A percentile compares a stretch with the other conserved stretches of the same genome.
Evolutionary conservation across 805 yeast genomes (phyloP).

Genomic region (Candida yuanshanica): DNA sequence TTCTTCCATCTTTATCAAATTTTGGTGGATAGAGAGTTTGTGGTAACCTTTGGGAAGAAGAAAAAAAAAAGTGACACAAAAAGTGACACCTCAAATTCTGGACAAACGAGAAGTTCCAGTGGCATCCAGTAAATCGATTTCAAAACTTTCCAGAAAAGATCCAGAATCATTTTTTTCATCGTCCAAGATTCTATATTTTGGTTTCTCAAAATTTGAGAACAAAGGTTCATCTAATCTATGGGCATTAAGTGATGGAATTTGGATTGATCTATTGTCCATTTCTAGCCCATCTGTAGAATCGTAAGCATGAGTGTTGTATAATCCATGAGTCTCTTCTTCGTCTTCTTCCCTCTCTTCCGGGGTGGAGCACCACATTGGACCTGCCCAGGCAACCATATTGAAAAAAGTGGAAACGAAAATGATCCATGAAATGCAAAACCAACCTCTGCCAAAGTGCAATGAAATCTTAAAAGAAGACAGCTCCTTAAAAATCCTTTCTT

Average conservation of each 20-base stretch:
- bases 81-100: neutral
- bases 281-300: neutral
- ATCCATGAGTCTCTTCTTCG: conserved; percentile 3
- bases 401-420: conserved; percentile 21
- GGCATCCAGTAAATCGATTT: neutral
- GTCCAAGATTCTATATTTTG: neutral
- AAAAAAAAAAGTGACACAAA: neutral
- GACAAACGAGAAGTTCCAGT: neutral
- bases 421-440: conserved; percentile 39
- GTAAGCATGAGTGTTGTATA: neutral
- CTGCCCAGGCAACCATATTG: conserved; percentile 29
- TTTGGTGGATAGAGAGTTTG: neutral
- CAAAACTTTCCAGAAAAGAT: neutral
- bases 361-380: conserved; percentile 50
- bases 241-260: conserved; percentile 1
- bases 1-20: neutral
- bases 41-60: neutral
- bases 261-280: neutral
- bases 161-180: neutral
- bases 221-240: neutral
- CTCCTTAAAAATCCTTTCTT: conserved; percentile 16
- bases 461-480: conserved; percentile 43
- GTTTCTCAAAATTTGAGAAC: neutral
- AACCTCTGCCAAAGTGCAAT: conserved; percentile 35
- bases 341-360: conserved; percentile 23